A percentile compares a stretch with the other conserved stretches of the same genome.
Conservation (phyloP, 768 basidiomycete genomes). For the Hortiboletus flavorubellus region DNA sequence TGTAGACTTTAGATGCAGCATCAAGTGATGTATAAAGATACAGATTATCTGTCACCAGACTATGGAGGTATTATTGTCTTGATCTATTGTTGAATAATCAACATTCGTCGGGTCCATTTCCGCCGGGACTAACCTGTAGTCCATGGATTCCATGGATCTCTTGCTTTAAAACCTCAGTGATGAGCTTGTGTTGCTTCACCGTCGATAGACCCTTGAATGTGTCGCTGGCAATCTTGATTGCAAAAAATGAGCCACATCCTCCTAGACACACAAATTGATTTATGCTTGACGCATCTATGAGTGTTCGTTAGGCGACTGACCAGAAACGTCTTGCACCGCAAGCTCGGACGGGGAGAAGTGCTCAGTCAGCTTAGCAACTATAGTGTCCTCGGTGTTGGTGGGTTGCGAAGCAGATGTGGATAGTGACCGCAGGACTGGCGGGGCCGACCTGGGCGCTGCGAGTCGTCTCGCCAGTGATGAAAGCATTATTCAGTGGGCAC, state of each 20-base stretch:
- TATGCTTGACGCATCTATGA: neutral
- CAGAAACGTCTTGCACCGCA: slow-evolving; percentile 92
- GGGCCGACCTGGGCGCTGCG: slow-evolving; percentile 15
- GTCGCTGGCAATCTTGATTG: slow-evolving; percentile 82
- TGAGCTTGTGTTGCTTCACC: slow-evolving; percentile 91
- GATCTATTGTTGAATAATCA: slow-evolving; percentile 32
- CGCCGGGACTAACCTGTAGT: slow-evolving; percentile 65
- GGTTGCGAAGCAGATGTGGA: slow-evolving; percentile 25
- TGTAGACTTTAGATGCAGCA: slow-evolving; percentile 5
- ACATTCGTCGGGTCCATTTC: neutral
- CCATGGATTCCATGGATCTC: slow-evolving; percentile 94
- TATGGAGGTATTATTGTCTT: slow-evolving; percentile 38
- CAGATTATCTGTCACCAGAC: neutral
- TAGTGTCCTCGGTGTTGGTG: slow-evolving; percentile 40
- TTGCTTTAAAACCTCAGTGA: slow-evolving; percentile 79
- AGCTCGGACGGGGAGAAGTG: slow-evolving; percentile 78
- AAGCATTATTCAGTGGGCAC: slow-evolving; percentile 5
- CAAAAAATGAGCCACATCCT: slow-evolving; percentile 97
- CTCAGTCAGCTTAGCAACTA: slow-evolving; percentile 72
- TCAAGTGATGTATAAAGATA: neutral
- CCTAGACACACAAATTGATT: slow-evolving; percentile 44
- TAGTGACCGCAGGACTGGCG: slow-evolving; percentile 28
- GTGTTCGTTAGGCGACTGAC: slow-evolving; percentile 41
- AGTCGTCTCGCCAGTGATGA: slow-evolving; percentile 35
- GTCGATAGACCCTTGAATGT: slow-evolving; percentile 81